Conservation (phyloP, 306 rosid species). For the Quillaja saponaria region DNA sequence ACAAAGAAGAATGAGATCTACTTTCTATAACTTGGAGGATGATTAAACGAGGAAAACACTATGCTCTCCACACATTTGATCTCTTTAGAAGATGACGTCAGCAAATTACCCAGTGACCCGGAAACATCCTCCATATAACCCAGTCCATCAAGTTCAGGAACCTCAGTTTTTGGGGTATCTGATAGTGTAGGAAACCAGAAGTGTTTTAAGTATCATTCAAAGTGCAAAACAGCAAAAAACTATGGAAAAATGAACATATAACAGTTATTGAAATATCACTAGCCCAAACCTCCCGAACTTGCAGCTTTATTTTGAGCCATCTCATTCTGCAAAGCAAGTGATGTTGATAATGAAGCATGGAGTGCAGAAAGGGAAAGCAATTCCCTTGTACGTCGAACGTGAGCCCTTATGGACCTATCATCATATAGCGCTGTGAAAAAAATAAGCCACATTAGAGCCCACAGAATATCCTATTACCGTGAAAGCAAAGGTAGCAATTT, state of each 20-base stretch:
- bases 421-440: slow-evolving; percentile 84
- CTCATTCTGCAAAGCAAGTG: slow-evolving; percentile 91
- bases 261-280: slow-evolving; percentile 16
- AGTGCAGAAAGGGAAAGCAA: slow-evolving; percentile 87
- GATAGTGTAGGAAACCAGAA: slow-evolving; percentile 35
- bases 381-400: slow-evolving; percentile 91
- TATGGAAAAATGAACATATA: slow-evolving; percentile 4
- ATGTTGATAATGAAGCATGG: slow-evolving; percentile 93
- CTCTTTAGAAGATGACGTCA: slow-evolving; percentile 68
- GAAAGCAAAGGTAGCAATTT: slow-evolving; percentile 10
- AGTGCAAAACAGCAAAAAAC: slow-evolving; percentile 10
- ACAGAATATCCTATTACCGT: slow-evolving; percentile 15
- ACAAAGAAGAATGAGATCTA: slow-evolving; percentile 30
- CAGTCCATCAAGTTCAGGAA: slow-evolving; percentile 85
- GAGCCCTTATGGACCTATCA: slow-evolving; percentile 98
- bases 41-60: slow-evolving; percentile 94
- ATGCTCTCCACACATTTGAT: slow-evolving; percentile 82
- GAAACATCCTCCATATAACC: slow-evolving; percentile 94
- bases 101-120: slow-evolving; percentile 81
- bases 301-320: slow-evolving; percentile 62
- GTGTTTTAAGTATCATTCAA: slow-evolving; percentile 3
- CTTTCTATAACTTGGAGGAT: slow-evolving; percentile 98
- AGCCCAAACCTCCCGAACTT: slow-evolving; percentile 66
- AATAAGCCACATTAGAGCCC: slow-evolving; percentile 37
- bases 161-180: slow-evolving; percentile 65